phyloP scores from a whole-genome alignment of 1,139 yeast genomes.

The Pichia sp. region DNA sequence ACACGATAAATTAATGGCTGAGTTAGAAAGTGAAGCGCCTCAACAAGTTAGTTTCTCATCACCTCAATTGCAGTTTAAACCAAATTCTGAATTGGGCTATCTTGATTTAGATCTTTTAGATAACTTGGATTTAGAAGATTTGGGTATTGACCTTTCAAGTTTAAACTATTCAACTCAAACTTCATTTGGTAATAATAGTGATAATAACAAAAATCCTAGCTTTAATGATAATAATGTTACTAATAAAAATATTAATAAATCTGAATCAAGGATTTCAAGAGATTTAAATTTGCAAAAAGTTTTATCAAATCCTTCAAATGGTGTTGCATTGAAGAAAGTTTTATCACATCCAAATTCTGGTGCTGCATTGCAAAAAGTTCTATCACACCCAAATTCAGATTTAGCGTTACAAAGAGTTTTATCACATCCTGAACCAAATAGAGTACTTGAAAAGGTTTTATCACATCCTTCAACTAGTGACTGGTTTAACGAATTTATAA shows the following conservation, averaged over 20 bases:
- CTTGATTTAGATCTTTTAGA: slow-evolving; percentile 25
- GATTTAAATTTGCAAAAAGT: slow-evolving; percentile 13
- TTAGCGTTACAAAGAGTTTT: slow-evolving; percentile 17
- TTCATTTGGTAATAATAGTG: not conserved
- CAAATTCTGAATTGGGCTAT: slow-evolving; percentile 23
- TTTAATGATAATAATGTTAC: not conserved
- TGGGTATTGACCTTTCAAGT: slow-evolving; percentile 26
- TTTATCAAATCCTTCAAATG: slow-evolving; percentile 16
- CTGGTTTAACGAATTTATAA: slow-evolving; percentile 64
- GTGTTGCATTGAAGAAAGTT: slow-evolving; percentile 16
- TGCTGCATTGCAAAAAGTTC: slow-evolving; percentile 16
- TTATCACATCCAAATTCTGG: slow-evolving; percentile 18
- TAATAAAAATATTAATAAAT: not conserved
- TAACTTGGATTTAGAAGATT: slow-evolving; percentile 32
- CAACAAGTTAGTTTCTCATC: slow-evolving; percentile 73
- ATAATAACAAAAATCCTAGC: not conserved
- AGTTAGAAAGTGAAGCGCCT: slow-evolving; percentile 37
- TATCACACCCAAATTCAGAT: slow-evolving; percentile 19
- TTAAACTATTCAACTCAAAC: slow-evolving; percentile 2
- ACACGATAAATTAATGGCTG: slow-evolving; percentile 18
- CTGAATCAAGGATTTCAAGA: not conserved
- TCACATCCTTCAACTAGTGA: slow-evolving; percentile 29
- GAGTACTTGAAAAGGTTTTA: slow-evolving; percentile 14
- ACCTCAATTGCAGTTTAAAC: slow-evolving; percentile 47
- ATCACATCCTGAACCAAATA: slow-evolving; percentile 18